Percentiles rank a stretch among this genome's conserved stretches.
Conservation (phyloP, 352 stramenopile species). For the Phytopythium ostracodes region DNA sequence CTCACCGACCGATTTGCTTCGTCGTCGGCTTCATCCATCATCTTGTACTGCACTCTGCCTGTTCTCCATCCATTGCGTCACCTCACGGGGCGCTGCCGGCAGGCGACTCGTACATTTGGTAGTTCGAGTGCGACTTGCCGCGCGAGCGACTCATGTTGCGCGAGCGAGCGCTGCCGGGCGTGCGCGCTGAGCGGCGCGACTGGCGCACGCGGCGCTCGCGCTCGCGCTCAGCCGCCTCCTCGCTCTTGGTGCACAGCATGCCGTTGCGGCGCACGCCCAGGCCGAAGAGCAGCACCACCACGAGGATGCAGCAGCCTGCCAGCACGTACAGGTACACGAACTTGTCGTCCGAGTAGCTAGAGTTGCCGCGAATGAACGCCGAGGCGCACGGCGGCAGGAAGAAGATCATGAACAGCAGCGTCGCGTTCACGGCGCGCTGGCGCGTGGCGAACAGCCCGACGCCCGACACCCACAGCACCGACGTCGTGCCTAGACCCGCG, state of each 20-base stretch:
- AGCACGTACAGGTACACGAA: conserved; percentile 62
- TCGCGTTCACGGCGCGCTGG: conserved; percentile 56
- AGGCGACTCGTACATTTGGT: conserved; percentile 64
- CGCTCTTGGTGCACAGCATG: conserved; percentile 65
- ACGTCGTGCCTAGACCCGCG: conserved; percentile 62
- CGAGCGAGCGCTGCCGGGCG: conserved; percentile 48
- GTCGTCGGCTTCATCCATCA: no score
- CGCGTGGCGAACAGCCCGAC: conserved; percentile 71
- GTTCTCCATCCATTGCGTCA: no score
- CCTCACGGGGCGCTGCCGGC: conserved; percentile 42
- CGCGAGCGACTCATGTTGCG: conserved; percentile 65
- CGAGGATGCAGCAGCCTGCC: conserved; percentile 35
- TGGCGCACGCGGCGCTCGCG: conserved; percentile 43
- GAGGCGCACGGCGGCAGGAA: conserved; percentile 55
- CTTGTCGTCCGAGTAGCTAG: conserved; percentile 26
- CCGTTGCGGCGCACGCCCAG: conserved; percentile 58
- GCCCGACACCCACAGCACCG: conserved; percentile 68
- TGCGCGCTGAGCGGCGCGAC: conserved; percentile 50
- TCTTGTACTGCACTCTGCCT: no score
- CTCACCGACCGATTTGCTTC: background rate
- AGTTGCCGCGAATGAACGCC: conserved; percentile 36
- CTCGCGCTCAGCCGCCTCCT: conserved; percentile 48
- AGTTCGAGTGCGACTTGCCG: conserved; percentile 65
- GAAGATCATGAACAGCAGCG: conserved; percentile 71
- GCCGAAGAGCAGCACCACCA: conserved; percentile 41